Conservation (phyloP, 78 protist genomes). For the Dictyostelium brefeldianum region DNA sequence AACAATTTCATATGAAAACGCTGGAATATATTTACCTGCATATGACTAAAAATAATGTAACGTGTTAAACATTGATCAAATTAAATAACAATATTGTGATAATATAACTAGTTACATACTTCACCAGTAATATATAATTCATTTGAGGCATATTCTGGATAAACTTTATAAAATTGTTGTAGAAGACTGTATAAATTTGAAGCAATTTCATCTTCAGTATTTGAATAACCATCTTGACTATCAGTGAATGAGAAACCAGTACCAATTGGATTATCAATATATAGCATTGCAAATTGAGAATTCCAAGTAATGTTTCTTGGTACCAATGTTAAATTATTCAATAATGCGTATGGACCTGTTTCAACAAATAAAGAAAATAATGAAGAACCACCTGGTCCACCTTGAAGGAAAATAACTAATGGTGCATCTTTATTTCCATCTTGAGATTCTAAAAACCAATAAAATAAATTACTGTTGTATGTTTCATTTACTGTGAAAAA, state of each 20-base stretch:
- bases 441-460: conserved; percentile 75
- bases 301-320: conserved; percentile 73
- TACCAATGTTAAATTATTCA: conserved; percentile 34
- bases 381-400: conserved; percentile 80
- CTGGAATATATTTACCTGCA: conserved; percentile 90
- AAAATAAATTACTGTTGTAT: conserved; percentile 49
- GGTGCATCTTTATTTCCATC: conserved; percentile 77
- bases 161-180: conserved; percentile 25
- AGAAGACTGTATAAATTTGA: conserved; percentile 45
- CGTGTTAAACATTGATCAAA: no score
- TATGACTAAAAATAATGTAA: conserved; percentile 24
- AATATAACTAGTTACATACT: background rate
- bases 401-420: conserved; percentile 11
- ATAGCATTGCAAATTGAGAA: conserved; percentile 29
- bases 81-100: no score
- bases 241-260: conserved; percentile 84
- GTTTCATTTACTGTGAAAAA: conserved; percentile 62
- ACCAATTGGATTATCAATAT: conserved; percentile 86
- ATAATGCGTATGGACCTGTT: conserved; percentile 67
- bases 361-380: conserved; percentile 71
- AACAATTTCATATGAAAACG: conserved; percentile 49
- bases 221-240: conserved; percentile 38
- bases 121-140: conserved; percentile 85
- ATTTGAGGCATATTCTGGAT: conserved; percentile 42
- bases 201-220: conserved; percentile 77